Evolutionary conservation across 1,284 basidiomycete genomes (phyloP), one percentile per base, ranked within the genome.

Genomic region (Naganishia cerealis): DNA sequence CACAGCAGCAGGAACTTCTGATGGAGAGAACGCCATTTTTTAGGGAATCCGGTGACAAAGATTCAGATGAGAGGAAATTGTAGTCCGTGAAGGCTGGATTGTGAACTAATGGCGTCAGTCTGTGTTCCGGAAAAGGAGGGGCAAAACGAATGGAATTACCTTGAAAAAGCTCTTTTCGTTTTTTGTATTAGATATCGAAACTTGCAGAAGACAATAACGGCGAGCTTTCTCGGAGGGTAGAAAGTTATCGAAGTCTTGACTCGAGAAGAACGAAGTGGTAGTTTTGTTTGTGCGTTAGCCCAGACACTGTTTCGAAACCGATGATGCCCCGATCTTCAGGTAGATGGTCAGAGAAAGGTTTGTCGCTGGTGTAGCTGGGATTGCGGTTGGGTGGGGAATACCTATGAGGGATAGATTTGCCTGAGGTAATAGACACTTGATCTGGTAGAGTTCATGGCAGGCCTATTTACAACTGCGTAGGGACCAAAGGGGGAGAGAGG

Each of bases 301-400:
- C 61, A 63, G 50, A 50, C 39, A 50, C 53, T 63, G 50, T 40
- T 59, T 63, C 61, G 50, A 40, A 29, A 63, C 61, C 36, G 61
- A 52, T 39, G 21, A 50, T 21, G 43, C 61, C 54, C 61, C 54
- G 61, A 52, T 52, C 52, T 54, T 63, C 52, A 50, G 15, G 24
- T 42, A 52, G 53, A 63, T 63, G 50, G 61, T 54, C 61, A 63
- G 61, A 63, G 61, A 40, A 42, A 54, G 38, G 50, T 63, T 40
- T 53, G 61, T 63, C 61, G 61, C 29, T 42, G n/a, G 33, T 57
- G 38, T 67, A 65, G 67, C 56, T 38, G 65, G 65, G 71, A 71
- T 71, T 57, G 56, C 65, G 71, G 48, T 33, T 46, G 33, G 36
- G 38, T 63, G 53, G 53, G 55, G 61, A 21, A 58, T 57, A 57